Conservation (phyloP, 2,329 filamentous ascomycete species). For the Akanthomyces muscarius region DNA sequence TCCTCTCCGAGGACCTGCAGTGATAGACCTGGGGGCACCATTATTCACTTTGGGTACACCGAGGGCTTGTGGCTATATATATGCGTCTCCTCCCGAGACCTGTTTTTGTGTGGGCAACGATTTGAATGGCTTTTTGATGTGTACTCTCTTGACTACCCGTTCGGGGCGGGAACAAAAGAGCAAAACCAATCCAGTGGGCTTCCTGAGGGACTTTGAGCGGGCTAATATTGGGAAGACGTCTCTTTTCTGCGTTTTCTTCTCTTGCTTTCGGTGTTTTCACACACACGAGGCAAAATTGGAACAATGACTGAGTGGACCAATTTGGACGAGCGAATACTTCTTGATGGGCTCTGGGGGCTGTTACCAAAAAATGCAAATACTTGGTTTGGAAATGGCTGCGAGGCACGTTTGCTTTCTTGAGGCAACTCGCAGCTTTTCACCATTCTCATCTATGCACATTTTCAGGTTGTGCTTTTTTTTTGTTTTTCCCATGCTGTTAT, state of each 20-base stretch:
- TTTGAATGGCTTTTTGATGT: slow-evolving; percentile 24
- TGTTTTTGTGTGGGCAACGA: slow-evolving; percentile 17
- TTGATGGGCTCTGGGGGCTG: slow-evolving; percentile 37
- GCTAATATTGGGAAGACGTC: slow-evolving; percentile 31
- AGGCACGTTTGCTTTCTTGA: neutral
- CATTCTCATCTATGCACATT: slow-evolving; percentile 14
- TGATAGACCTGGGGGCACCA: slow-evolving; percentile 55
- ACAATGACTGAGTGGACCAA: slow-evolving; percentile 28
- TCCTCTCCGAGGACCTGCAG: slow-evolving; percentile 30
- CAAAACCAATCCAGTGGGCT: slow-evolving; percentile 32
- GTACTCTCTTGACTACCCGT: slow-evolving; percentile 16
- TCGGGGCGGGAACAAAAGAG: slow-evolving; percentile 8
- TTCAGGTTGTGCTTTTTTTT: slow-evolving; percentile 2
- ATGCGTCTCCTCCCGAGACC: slow-evolving; percentile 26
- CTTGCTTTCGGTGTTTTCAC: neutral
- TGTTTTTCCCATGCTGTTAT: slow-evolving; percentile 12
- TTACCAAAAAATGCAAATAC: slow-evolving; percentile 18
- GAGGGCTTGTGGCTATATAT: slow-evolving; percentile 36
- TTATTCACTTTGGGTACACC: slow-evolving; percentile 29
- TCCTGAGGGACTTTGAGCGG: slow-evolving; percentile 37
- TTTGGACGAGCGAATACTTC: slow-evolving; percentile 34
- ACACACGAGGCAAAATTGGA: neutral
- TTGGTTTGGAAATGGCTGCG: slow-evolving; percentile 12
- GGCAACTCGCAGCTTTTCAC: neutral
- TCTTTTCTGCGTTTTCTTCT: slow-evolving; percentile 13